These are phyloP conservation scores for Salix suchowensis DNA, from an alignment of 345 rosid genomes.

Conservation along the genomic window DNA sequence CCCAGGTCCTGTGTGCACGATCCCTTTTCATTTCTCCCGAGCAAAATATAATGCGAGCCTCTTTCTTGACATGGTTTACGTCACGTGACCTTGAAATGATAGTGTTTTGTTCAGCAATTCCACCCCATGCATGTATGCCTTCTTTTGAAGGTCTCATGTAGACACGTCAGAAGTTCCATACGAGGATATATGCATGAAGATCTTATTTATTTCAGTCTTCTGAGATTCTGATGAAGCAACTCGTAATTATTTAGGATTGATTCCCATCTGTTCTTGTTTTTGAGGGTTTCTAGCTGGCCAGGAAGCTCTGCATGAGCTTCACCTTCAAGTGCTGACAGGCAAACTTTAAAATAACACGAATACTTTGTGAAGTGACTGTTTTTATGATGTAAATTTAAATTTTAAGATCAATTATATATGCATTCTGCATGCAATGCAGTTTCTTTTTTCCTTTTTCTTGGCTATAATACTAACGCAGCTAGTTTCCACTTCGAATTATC, in stretches of 20 bases:
- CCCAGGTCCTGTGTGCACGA: not conserved
- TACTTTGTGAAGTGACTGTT: slow-evolving; percentile 5
- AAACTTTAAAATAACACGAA: not conserved
- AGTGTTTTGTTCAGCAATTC: not conserved
- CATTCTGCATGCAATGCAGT: not conserved
- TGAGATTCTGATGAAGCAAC: not conserved
- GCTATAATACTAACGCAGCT: not conserved
- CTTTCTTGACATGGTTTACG: not conserved
- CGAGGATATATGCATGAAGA: not conserved
- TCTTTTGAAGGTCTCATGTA: not conserved
- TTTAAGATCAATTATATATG: not conserved
- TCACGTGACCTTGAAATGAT: not conserved
- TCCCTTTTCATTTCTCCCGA: not conserved
- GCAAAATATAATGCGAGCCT: too few relatives aligned
- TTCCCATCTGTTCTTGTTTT: not conserved
- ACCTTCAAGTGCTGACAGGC: not conserved
- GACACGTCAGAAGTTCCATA: not conserved
- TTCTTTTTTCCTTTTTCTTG: not conserved
- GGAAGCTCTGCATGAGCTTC: not conserved
- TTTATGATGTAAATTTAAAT: not conserved
- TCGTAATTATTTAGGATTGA: not conserved
- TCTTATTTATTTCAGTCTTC: not conserved
- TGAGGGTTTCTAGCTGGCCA: not conserved
- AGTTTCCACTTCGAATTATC: not conserved
- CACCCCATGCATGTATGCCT: not conserved